Base-by-base conservation (phyloP, 1,139 yeast genomes). In the Chernovozyma sophiae-reginae region DNA sequence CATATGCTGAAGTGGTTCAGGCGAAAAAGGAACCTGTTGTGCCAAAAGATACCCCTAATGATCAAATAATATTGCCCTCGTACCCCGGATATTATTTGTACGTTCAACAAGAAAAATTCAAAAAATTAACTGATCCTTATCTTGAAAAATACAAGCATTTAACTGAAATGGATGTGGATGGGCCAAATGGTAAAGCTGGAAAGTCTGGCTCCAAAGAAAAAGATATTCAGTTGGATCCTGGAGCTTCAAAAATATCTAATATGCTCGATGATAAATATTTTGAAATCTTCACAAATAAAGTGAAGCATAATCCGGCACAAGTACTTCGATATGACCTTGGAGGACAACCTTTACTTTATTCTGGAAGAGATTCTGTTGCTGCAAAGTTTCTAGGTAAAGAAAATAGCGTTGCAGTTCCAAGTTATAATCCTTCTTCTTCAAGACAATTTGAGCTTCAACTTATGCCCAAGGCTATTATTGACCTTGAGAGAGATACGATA, bases 391-490 rank as follows among this genome's bases (percentile, higher is more conserved):
- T 49, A 14, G 55, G 54, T 2, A 39, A 49, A 53, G 44, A 59
- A 28, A 48, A 54, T 35, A 55, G 56, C 17, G 54, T 77, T 11
- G 81, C 85, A 2, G 56, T 53, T 5, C 83, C 85, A 6, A 68
- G 72, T 0, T 75, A 62, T 48, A 77, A 83, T 46, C 90, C 92
- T 1, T 71, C 82, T 0, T 74, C 82, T 1, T 43, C 49, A 6
- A 72, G 95, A 45, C 74, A 73, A 17, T 85, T 87, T 50, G 98
- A 92, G 58, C 64, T 90, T 39, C 98, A 92, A 56, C 60, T 92
- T 39, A 90, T 92, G 97, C 98, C 98, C 4, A 86, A 86, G 56
- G 78, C 90, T 37, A 90, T 92, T 37, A 68, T 86, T 44, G 92
- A 86, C 49, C 69, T 92, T 34, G 97, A 92, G 55, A 68, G 65